These are phyloP conservation scores for Plantago coronopus DNA, from an alignment of 305 asterid genomes.

Conservation along the genomic window DNA sequence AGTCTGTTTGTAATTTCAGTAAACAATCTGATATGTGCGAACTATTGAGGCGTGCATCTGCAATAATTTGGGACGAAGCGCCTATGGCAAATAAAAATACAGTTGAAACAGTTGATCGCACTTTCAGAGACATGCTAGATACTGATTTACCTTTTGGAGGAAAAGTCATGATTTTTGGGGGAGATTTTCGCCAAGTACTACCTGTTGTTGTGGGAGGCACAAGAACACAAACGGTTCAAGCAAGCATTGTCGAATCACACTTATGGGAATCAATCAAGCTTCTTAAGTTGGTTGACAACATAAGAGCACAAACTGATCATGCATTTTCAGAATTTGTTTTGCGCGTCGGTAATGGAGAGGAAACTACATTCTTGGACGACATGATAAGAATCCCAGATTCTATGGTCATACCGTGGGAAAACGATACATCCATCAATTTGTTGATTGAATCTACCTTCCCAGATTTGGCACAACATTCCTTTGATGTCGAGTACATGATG, in stretches of 20 bases:
- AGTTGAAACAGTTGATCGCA: neutral
- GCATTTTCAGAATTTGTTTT: neutral
- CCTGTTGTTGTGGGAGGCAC: slow-evolving; percentile 2
- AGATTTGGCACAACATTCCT: neutral
- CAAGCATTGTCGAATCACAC: neutral
- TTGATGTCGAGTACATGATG: slow-evolving; percentile 1
- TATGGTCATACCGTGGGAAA: slow-evolving; percentile 3
- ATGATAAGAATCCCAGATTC: neutral
- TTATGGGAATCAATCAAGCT: neutral
- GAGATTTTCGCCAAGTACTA: neutral
- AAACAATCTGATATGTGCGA: neutral
- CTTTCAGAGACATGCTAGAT: neutral
- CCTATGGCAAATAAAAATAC: neutral
- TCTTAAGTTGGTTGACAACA: neutral
- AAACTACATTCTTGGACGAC: neutral
- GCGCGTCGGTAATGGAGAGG: slow-evolving; percentile 3
- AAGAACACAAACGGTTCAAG: neutral
- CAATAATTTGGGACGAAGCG: neutral
- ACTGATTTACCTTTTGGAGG: slow-evolving; percentile 1
- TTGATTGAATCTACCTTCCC: neutral
- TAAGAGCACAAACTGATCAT: neutral
- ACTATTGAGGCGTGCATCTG: neutral
- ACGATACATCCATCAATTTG: neutral
- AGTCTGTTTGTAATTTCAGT: neutral
- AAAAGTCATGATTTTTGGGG: neutral